A percentile compares a stretch with the other conserved stretches of the same genome.
These are phyloP conservation scores for Candida awuae DNA, from an alignment of 805 yeast species.

Conservation along the genomic window DNA sequence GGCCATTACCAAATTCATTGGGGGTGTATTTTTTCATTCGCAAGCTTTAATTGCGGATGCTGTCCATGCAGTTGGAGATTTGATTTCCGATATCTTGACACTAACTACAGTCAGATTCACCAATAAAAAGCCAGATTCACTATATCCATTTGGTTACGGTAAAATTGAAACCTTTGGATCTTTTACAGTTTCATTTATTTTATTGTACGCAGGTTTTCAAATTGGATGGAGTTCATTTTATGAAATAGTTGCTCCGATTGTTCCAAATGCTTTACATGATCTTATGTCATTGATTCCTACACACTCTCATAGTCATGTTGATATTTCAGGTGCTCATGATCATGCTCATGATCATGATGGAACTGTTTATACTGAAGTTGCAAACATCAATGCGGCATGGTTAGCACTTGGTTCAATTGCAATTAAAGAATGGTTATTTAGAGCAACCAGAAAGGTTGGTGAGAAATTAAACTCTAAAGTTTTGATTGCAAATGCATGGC, in stretches of 20 bases:
- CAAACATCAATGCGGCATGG: conserved; percentile 89
- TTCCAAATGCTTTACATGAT: conserved; percentile 58
- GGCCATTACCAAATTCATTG: conserved; percentile 80
- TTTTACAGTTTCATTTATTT: conserved; percentile 72
- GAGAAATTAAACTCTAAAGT: conserved; percentile 74
- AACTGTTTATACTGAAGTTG: conserved; percentile 15
- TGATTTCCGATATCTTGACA: conserved; percentile 84
- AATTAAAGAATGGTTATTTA: conserved; percentile 82
- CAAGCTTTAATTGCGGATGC: conserved; percentile 94
- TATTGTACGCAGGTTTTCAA: conserved; percentile 79
- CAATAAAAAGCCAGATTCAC: conserved; percentile 44
- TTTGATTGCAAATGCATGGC: conserved; percentile 96
- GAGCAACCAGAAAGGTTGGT: conserved; percentile 78
- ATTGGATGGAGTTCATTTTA: conserved; percentile 82
- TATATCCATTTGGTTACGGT: conserved; percentile 78
- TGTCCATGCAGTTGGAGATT: conserved; percentile 84
- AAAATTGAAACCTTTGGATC: conserved; percentile 91
- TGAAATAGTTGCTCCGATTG: conserved; percentile 55
- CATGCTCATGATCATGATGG: conserved; percentile 34
- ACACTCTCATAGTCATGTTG: conserved; percentile 47
- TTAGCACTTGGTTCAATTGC: conserved; percentile 83
- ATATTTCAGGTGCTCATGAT: not conserved
- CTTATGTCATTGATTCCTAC: conserved; percentile 40
- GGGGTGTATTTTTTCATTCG: conserved; percentile 90
- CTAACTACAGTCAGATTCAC: conserved; percentile 81